phyloP scores from a whole-genome alignment of 345 rosid species.

The Aurinia saxatilis region DNA sequence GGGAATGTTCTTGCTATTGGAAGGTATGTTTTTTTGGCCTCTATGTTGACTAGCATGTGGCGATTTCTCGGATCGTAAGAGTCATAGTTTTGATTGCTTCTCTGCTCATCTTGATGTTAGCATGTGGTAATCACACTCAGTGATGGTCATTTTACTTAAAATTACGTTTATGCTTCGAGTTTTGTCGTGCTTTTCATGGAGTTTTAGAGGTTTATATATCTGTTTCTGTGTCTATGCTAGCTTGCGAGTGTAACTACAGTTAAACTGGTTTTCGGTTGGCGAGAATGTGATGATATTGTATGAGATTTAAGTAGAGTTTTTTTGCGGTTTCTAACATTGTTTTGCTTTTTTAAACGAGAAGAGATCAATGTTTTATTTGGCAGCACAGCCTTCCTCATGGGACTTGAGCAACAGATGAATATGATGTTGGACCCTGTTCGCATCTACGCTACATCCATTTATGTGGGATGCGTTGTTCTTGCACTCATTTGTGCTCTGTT shows the following conservation, averaged over 20 bases:
- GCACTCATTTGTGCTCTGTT: constrained; percentile 80
- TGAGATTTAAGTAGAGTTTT: neutral
- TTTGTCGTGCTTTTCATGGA: neutral
- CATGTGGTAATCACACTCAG: no score
- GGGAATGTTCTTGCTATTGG: constrained; percentile 90
- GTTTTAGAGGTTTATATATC: neutral
- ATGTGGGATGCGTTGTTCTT: constrained; percentile 60
- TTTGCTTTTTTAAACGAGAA: neutral
- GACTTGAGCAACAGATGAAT: constrained; percentile 60
- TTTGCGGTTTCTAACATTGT: neutral
- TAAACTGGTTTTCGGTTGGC: neutral
- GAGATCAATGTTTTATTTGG: constrained; percentile 36
- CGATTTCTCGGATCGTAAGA: neutral
- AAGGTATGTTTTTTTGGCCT: constrained; percentile 43
- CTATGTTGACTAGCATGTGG: neutral
- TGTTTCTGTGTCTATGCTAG: neutral
- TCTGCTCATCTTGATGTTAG: neutral
- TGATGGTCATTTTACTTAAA: neutral
- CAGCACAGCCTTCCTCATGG: constrained; percentile 97
- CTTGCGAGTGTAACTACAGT: neutral
- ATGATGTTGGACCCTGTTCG: constrained; percentile 91
- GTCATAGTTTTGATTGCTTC: neutral
- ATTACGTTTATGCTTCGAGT: no score
- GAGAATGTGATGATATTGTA: neutral
- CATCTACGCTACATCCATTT: constrained; percentile 64